Evolutionary conservation across 352 stramenopile species (phyloP), one percentile per base, ranked within the genome.

Genomic region (Phytophthora nicotianae): DNA sequence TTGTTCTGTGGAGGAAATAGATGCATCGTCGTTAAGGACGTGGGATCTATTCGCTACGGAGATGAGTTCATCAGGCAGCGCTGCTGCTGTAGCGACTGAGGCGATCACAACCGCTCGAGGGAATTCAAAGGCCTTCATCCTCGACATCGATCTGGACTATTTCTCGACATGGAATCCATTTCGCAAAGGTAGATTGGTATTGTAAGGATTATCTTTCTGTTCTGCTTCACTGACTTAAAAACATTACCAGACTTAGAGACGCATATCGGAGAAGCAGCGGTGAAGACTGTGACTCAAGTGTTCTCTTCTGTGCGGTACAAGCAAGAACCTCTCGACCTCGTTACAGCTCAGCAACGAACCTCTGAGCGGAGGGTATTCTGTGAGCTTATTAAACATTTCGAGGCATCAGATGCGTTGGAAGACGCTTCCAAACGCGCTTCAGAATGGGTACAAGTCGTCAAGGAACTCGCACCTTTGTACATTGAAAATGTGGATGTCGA

Each of bases 91-190:
- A 52, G 43, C 59, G n/a, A 26, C 40, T 6, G 50, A 68, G 10
- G 73, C 67, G 14, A 52, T 72, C 0, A 41, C 32, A 24, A 59
- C 57, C 21, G 62, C 75, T 37, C 47, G 46, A 32, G 27, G 56
- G 8, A 58, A 61, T 5, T 70, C 63, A n/a, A 79, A 75, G 45
- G 61, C 59, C 13, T 95, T 74, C 47, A 45, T 97, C 5, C 56
- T 97, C 0, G 89, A 97, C 55, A 86, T 97, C 24, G 91, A 94
- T 62, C 59, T 97, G n/a, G 89, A 97, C 70, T 97, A 93, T 62
- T 97, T 96, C 61, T 94, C 86, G 16, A 95, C 87, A 4, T 90
- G 85, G 80, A 89, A 94, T 33, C 89, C 89, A 6, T 97, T 97
- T 46, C 78, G 72, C 10, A 79, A 75, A 83, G 77, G 81, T 87